Base-by-base conservation (phyloP, 208 protist genomes). In the Spongospora subterranea region DNA sequence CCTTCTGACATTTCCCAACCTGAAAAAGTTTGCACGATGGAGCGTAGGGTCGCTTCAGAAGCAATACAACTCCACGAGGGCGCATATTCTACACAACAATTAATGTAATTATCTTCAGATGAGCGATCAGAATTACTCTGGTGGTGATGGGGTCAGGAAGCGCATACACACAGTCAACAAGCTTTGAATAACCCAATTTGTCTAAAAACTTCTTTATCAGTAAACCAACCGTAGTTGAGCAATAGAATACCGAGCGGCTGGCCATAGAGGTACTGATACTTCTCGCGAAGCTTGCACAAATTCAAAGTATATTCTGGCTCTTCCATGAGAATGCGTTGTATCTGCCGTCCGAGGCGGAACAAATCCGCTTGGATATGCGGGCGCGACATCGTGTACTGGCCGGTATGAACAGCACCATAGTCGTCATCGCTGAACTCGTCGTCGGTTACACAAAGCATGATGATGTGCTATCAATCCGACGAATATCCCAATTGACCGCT, bases 121-220 rank as follows among this genome's bases (percentile, higher is more conserved):
- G 71, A 35, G 35, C n/a, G 35, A n/a, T 39, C 6, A 82, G 6
- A 39, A 6, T 82, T 82, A 82, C 71, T 43, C 71, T 6, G 71
- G 71, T 82, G n/a, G 71, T 82, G 13, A 82, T 35, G 6, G 71
- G 71, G 13, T 82, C 71, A 43, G 71, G 35, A 6, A 82, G n/a
- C 17, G 71, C 71, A 82, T 43, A 82, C 35, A 82, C 71, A 43
- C 71, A 82, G 35, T 82, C 71, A 43, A 35, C 35, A 6, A 82
- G 71, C n/a, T 43, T 82, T n/a, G 71, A 82, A 43, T 82, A 82
- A 13, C 71, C 71, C 17, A 82, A n/a, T 82, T 82, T 82, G 35
- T 82, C 71, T 82, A 43, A 6, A n/a, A n/a, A 82, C 35, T 35
- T n/a, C 17, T 6, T 43, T 43, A 82, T 6, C 71, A 39, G n/a